These are phyloP conservation scores for Cyberlindnera amylophila DNA, from an alignment of 805 yeast species.

Conservation along the genomic window DNA sequence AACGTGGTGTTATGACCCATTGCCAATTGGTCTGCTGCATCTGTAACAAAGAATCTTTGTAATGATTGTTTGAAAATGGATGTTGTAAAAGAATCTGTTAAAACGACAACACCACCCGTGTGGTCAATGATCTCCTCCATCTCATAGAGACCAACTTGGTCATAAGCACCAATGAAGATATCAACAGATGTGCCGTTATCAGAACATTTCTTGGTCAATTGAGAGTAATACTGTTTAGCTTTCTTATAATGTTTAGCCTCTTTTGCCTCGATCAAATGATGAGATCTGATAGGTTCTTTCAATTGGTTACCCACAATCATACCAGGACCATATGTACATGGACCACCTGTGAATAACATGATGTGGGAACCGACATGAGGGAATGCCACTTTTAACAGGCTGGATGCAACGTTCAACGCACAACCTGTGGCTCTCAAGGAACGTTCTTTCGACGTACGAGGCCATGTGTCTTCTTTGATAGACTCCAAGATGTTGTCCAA, in stretches of 20 bases:
- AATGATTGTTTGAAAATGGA: conserved; percentile 91
- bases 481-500: conserved; percentile 46
- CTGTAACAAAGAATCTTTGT: conserved; percentile 50
- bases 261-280: conserved; percentile 52
- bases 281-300: conserved; percentile 64
- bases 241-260: conserved; percentile 37
- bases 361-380: conserved; percentile 52
- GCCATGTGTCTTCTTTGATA: conserved; percentile 47
- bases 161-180: conserved; percentile 62
- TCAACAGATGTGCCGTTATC: conserved; percentile 52
- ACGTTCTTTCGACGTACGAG: conserved; percentile 42
- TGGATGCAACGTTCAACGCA: conserved; percentile 48
- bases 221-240: conserved; percentile 45
- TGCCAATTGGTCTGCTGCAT: conserved; percentile 35
- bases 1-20: conserved; percentile 59
- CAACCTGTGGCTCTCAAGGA: conserved; percentile 54
- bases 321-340: conserved; percentile 66
- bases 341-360: conserved; percentile 56
- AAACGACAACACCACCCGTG: conserved; percentile 86
- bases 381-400: conserved; percentile 35
- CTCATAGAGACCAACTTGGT: conserved; percentile 90
- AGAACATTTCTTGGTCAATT: conserved; percentile 45
- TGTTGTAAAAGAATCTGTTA: conserved; percentile 91
- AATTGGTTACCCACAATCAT: conserved; percentile 49
- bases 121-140: conserved; percentile 82